Evolutionary conservation across 2,329 filamentous ascomycete genomes (phyloP).

Genomic region (Pestalotiopsis sp.): DNA sequence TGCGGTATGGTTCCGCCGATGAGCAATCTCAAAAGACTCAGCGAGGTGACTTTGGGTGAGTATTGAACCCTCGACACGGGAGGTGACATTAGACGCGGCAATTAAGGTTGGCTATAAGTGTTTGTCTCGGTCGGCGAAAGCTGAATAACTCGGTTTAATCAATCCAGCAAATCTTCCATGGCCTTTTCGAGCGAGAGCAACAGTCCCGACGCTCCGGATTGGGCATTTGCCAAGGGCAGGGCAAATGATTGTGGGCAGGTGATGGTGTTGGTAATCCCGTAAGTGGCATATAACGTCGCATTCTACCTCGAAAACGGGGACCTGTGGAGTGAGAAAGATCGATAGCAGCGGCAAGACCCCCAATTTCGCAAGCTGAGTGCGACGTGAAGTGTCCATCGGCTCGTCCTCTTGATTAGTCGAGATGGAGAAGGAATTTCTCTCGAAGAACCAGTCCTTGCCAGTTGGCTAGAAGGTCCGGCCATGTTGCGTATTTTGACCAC

Average conservation of each 20-base stretch:
- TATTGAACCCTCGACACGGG: background rate
- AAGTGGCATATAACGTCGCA: slow-evolving; percentile 5
- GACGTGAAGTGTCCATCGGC: background rate
- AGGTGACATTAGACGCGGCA: background rate
- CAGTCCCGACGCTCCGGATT: background rate
- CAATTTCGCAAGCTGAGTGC: background rate
- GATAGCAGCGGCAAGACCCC: slow-evolving; percentile 2
- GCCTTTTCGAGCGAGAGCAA: background rate
- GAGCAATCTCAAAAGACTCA: background rate
- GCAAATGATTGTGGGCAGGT: background rate
- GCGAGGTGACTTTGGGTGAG: background rate
- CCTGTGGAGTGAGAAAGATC: background rate
- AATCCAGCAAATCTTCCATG: background rate
- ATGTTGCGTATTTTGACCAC: background rate
- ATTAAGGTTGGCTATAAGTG: background rate
- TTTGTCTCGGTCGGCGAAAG: background rate
- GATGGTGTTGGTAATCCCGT: background rate
- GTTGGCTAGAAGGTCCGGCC: background rate
- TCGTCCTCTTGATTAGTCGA: background rate
- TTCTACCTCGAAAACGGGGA: background rate
- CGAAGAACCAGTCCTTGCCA: background rate
- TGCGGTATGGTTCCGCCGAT: background rate
- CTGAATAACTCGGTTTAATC: background rate
- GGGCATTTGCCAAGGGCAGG: background rate
- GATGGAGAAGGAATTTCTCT: background rate